Evolutionary conservation across 306 rosid species (phyloP), one percentile per base, ranked within the genome.

Genomic region (Acmispon strigosus): DNA sequence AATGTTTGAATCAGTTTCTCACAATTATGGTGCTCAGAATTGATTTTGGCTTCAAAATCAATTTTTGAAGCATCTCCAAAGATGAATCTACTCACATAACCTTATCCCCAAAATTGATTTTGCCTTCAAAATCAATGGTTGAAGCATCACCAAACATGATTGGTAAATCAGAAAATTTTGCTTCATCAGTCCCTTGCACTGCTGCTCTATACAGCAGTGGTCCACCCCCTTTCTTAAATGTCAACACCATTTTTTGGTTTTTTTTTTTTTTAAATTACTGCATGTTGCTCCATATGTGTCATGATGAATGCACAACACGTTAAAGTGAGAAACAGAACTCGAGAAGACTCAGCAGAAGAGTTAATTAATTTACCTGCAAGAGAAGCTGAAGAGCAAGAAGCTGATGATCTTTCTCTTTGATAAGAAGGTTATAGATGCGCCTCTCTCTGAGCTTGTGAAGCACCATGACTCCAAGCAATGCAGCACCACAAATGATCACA

Each of bases 391-490:
- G 86, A 2, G 95, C 57, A 57, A 80, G 64, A 61, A 94, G 82
- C 9, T 89, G 82, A 0, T 39, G 63, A 42, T 89, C 96, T 80
- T 76, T 94, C 48, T 84, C 86, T 22, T 87, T 73, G 77, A 94
- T 49, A 51, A 94, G 76, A 75, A 89, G 91, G 81, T 69, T 78
- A 69, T 80, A 89, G 72, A 94, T 86, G 53, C 98, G 90, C 56
- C 82, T 80, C 63, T 94, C 98, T 77, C 91, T 89, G 72, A 90
- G 84, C 80, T 86, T 90, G 37, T 90, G 94, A 29, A 94, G 89
- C 49, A 89, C 69, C 96, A 90, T 76, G 5, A 90, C 92, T 3
- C 95, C 99, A 59, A 91, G 76, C 72, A 94, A 64, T 12, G 99
- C 97, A 13, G 86, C 89, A 7, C 89, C 99, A 82, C 91, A 94